phyloP scores from a whole-genome alignment of 2,329 filamentous ascomycete genomes.

The Penicillium fuscoglaucum region DNA sequence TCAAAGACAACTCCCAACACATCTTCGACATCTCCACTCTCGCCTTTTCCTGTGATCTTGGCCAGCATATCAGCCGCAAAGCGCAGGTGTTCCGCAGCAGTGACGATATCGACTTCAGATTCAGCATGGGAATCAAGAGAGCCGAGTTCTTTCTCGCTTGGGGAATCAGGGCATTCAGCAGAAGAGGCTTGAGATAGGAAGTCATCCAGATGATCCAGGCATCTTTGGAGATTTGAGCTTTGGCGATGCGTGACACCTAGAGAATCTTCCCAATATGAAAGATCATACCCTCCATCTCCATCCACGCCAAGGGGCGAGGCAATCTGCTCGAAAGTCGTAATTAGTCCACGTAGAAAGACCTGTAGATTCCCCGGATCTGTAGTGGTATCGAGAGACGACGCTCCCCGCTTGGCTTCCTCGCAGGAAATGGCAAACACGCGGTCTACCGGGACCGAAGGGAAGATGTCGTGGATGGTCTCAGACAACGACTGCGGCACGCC shows the following conservation, averaged over 20 bases:
- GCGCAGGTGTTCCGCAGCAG: constrained; percentile 85
- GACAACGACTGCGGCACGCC: constrained; percentile 23
- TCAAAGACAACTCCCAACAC: constrained; percentile 96
- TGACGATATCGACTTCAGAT: constrained; percentile 70
- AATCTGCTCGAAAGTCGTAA: constrained; percentile 61
- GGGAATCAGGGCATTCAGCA: constrained; percentile 3
- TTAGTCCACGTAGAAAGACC: constrained; percentile 65
- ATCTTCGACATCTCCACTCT: constrained; percentile 88
- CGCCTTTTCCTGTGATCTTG: constrained; percentile 81
- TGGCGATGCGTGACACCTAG: constrained; percentile 90
- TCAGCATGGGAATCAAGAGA: constrained; percentile 13
- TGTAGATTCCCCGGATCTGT: constrained; percentile 68
- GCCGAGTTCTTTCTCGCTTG: constrained; percentile 16
- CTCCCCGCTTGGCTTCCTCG: constrained; percentile 52
- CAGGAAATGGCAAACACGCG: constrained; percentile 71
- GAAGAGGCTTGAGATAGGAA: constrained; percentile 64
- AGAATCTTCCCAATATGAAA: constrained; percentile 74
- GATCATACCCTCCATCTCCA: constrained; percentile 50
- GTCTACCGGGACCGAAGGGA: constrained; percentile 47
- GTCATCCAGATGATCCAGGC: constrained; percentile 67
- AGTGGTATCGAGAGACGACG: background rate
- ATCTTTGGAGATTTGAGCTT: constrained; percentile 73
- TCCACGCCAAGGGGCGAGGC: constrained; percentile 40
- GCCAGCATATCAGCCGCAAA: constrained; percentile 78
- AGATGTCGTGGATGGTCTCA: constrained; percentile 43